Conservation (phyloP, 345 rosid species). For the Syzygium grande region DNA sequence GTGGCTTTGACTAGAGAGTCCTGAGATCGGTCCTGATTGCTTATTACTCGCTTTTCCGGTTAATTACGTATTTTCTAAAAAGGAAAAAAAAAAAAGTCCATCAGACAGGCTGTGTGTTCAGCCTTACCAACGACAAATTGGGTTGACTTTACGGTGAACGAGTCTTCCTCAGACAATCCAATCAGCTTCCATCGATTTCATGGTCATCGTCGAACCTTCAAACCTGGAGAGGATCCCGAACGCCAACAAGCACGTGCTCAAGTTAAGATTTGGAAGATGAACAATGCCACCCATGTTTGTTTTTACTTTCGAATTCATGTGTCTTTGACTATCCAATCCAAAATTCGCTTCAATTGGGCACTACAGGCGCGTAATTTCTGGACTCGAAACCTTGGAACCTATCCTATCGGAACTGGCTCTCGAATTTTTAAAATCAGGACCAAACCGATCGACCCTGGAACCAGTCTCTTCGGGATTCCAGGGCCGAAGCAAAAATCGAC, state of each 20-base stretch:
- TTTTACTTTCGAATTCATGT: background rate
- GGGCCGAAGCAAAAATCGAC: accelerated
- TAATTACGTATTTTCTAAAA: background rate
- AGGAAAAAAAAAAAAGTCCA: background rate
- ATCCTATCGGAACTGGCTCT: accelerated
- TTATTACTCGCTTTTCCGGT: background rate
- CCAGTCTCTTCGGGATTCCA: accelerated
- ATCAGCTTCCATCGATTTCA: background rate
- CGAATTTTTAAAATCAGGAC: accelerated
- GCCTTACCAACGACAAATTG: background rate
- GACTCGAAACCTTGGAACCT: background rate
- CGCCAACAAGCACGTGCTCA: background rate
- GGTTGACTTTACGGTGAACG: background rate
- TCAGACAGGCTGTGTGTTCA: background rate
- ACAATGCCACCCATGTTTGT: background rate
- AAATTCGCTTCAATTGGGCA: background rate
- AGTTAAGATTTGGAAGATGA: background rate
- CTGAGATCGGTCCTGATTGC: background rate
- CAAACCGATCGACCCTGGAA: accelerated
- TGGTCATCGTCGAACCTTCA: background rate
- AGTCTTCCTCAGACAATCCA: background rate
- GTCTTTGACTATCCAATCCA: background rate
- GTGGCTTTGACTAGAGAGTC: slow-evolving; percentile 19
- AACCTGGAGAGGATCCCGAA: background rate
- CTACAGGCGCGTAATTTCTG: background rate